A percentile compares a stretch with the other conserved stretches of the same genome.
phyloP scores from a whole-genome alignment of 441 rosid species.

The Jatropha multifida region DNA sequence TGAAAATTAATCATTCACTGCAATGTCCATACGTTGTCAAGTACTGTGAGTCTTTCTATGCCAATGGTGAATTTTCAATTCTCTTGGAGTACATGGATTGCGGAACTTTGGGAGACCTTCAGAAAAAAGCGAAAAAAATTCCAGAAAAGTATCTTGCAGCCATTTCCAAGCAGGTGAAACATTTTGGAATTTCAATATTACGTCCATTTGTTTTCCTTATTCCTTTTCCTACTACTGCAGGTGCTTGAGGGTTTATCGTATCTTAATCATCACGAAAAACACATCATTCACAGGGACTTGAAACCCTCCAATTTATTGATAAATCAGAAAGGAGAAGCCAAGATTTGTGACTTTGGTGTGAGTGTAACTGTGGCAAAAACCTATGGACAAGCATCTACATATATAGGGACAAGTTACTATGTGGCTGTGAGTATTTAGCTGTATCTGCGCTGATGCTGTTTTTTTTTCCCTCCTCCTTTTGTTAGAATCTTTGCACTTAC shows the following conservation, averaged over 20 bases:
- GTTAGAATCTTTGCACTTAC: not conserved
- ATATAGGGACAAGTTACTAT: constrained; percentile 84
- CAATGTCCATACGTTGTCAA: constrained; percentile 84
- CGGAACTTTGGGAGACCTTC: constrained; percentile 86
- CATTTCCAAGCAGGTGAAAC: constrained; percentile 70
- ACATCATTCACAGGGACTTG: constrained; percentile 84
- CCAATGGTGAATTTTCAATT: constrained; percentile 79
- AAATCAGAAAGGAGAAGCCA: constrained; percentile 92
- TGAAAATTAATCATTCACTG: constrained; percentile 81
- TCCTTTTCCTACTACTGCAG: constrained; percentile 34
- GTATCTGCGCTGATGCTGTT: not conserved
- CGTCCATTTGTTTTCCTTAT: not conserved
- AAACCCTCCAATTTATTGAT: constrained; percentile 90
- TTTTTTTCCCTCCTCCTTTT: not conserved
- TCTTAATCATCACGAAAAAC: constrained; percentile 75
- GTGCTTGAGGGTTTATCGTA: constrained; percentile 81
- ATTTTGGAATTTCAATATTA: not conserved
- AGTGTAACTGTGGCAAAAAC: constrained; percentile 83
- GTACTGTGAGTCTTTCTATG: constrained; percentile 85
- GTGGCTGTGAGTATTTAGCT: constrained; percentile 76
- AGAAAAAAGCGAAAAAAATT: constrained; percentile 63
- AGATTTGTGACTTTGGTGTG: constrained; percentile 95
- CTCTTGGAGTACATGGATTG: constrained; percentile 98
- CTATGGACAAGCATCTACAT: constrained; percentile 74
- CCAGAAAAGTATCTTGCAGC: constrained; percentile 83